Percentiles rank a stretch among this genome's conserved stretches.
These are phyloP conservation scores for Leishmania aethiopica DNA, from an alignment of 208 protist genomes.

Conservation along the genomic window DNA sequence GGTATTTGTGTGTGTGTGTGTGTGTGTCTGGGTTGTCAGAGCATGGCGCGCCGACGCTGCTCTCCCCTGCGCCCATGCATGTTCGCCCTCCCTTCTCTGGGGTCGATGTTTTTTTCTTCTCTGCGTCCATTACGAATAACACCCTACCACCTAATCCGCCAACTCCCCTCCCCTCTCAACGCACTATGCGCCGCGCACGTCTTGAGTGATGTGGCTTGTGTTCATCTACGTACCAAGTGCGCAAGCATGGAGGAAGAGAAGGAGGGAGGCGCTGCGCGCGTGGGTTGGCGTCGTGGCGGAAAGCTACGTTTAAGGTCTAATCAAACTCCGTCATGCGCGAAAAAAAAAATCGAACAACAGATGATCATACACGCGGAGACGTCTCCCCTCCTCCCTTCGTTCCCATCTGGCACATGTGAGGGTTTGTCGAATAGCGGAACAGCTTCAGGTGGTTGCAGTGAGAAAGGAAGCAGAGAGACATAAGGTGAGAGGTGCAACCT, in stretches of 20 bases:
- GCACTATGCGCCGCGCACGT: background rate
- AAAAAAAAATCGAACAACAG: background rate
- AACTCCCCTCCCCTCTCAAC: background rate
- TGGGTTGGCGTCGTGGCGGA: slow-evolving; percentile 7
- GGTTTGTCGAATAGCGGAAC: background rate
- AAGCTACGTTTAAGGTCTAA: slow-evolving; percentile 11
- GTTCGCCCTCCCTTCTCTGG: background rate
- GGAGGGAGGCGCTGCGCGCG: background rate
- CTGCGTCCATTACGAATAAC: slow-evolving; percentile 2
- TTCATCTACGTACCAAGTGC: background rate
- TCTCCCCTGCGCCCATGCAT: background rate
- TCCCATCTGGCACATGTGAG: background rate
- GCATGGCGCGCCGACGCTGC: background rate
- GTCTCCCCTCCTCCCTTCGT: background rate
- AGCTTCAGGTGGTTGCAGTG: background rate
- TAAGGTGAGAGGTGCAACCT: background rate
- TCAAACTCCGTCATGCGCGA: background rate
- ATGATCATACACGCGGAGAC: background rate
- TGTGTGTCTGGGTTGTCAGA: background rate
- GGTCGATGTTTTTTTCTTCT: slow-evolving; percentile 29
- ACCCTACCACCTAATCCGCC: background rate
- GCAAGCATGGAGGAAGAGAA: background rate
- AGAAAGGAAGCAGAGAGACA: background rate
- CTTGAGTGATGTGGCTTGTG: background rate
- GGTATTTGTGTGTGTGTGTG: background rate